Evolutionary conservation across 2,329 filamentous ascomycete genomes (phyloP).

Genomic region (Geosmithia morbida): DNA sequence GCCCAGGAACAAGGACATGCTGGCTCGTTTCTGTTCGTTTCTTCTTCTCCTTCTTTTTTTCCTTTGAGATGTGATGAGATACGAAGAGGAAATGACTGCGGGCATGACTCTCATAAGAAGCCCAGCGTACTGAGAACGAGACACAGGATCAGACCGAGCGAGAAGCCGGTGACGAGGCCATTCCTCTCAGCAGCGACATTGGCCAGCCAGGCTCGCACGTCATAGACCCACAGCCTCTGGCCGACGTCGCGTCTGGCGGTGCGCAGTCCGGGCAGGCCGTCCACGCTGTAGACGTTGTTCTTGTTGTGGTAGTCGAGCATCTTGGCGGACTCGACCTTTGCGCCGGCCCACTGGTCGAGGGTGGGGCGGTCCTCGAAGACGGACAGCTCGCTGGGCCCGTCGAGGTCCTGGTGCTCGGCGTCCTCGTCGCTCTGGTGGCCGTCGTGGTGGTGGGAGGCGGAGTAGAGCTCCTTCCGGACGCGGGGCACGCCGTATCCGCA

Average conservation of each 20-base stretch:
- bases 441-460: constrained; percentile 1
- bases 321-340: constrained; percentile 31
- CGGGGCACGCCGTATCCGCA: constrained; percentile 52
- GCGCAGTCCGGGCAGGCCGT: constrained; percentile 42
- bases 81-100: not conserved
- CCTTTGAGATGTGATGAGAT: not conserved
- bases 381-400: constrained; percentile 17
- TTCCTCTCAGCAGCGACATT: constrained; percentile 15
- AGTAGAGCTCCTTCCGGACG: constrained; percentile 25
- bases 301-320: constrained; percentile 39
- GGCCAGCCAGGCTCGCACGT: constrained; percentile 13
- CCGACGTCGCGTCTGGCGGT: constrained; percentile 34
- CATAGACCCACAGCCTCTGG: constrained; percentile 28
- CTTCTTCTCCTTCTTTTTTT: not conserved
- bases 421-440: constrained; percentile 4
- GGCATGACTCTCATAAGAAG: not conserved
- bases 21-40: no score
- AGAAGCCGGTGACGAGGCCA: constrained; percentile 16
- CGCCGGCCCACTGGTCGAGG: constrained; percentile 34
- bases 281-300: constrained; percentile 41
- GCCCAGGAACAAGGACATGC: no score
- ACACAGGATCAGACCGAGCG: not conserved
- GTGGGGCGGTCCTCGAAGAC: constrained; percentile 41
- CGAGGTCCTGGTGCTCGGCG: constrained; percentile 8
- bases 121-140: not conserved